Conservation (phyloP, 208 protist genomes). For the Trypanosoma mega region DNA sequence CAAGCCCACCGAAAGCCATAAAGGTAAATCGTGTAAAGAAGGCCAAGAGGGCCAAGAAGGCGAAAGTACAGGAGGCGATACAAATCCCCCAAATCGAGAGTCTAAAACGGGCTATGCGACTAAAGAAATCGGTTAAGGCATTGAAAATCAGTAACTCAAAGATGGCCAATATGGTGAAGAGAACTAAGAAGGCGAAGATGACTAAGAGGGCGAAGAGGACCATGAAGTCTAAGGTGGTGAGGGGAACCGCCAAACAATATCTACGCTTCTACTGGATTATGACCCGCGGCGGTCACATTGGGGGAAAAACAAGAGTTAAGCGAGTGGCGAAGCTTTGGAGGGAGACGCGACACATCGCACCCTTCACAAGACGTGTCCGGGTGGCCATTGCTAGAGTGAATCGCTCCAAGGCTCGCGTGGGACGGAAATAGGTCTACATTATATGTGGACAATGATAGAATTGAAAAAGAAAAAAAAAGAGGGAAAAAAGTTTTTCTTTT, state of each 20-base stretch:
- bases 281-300: background rate
- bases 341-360: background rate
- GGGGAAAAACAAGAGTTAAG: background rate
- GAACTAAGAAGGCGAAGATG: slow-evolving; percentile 25
- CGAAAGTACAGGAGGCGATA: background rate
- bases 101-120: too few species aligned
- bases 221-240: background rate
- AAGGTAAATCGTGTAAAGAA: background rate
- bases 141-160: slow-evolving; percentile 9
- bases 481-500: background rate
- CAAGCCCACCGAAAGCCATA: slow-evolving; percentile 31
- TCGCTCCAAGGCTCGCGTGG: too few species aligned
- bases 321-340: background rate
- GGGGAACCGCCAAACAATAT: slow-evolving; percentile 1
- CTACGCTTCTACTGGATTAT: background rate
- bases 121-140: too few species aligned
- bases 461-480: background rate
- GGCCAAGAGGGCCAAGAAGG: background rate
- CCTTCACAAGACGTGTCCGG: background rate
- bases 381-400: background rate
- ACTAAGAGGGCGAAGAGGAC: slow-evolving; percentile 8
- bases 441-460: background rate
- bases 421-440: background rate
- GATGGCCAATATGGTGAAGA: background rate
- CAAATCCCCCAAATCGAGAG: too few species aligned